Conservation (phyloP, 2,329 filamentous ascomycete species). For the Penicillium sp. region DNA sequence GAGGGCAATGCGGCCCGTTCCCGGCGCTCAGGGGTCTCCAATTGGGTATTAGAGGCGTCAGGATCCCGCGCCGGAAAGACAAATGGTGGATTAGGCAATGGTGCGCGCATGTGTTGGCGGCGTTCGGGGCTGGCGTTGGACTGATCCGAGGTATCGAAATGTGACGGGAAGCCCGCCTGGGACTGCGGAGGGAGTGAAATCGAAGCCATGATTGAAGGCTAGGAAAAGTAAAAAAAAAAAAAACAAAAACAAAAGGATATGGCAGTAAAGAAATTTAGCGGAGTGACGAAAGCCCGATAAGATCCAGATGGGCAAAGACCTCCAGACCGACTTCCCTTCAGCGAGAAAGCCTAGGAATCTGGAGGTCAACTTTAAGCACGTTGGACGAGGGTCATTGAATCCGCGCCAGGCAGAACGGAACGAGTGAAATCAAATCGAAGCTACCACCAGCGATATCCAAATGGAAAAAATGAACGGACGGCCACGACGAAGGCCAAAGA, state of each 20-base stretch:
- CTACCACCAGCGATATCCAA: slow-evolving; percentile 6
- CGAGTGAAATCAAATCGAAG: slow-evolving; percentile 2
- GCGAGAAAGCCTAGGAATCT: slow-evolving; percentile 23
- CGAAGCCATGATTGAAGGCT: slow-evolving; percentile 32
- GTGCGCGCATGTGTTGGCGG: slow-evolving; percentile 30
- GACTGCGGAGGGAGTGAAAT: slow-evolving; percentile 35
- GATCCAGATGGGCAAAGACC: slow-evolving; percentile 25
- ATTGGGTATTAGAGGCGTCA: slow-evolving; percentile 30
- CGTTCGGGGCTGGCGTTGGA: slow-evolving; percentile 20
- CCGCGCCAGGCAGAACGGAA: slow-evolving; percentile 25
- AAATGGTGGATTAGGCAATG: slow-evolving; percentile 61
- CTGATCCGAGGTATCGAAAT: slow-evolving; percentile 22
- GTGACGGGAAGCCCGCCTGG: slow-evolving; percentile 28
- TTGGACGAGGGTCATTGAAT: slow-evolving; percentile 23
- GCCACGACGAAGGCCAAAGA: slow-evolving; percentile 27
- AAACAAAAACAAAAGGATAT: slow-evolving; percentile 1
- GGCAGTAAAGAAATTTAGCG: slow-evolving; percentile 9
- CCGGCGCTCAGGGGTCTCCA: slow-evolving; percentile 49
- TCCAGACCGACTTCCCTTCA: slow-evolving; percentile 25
- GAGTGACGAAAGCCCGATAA: slow-evolving; percentile 8
- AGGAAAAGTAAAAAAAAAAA: neutral
- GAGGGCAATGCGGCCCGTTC: slow-evolving; percentile 33
- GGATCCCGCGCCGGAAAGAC: slow-evolving; percentile 57
- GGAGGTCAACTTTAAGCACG: slow-evolving; percentile 21
- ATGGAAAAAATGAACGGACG: slow-evolving; percentile 22